Evolutionary conservation across 495 filamentous ascomycete genomes (phyloP).

Genomic region (Neurospora sublineolata): DNA sequence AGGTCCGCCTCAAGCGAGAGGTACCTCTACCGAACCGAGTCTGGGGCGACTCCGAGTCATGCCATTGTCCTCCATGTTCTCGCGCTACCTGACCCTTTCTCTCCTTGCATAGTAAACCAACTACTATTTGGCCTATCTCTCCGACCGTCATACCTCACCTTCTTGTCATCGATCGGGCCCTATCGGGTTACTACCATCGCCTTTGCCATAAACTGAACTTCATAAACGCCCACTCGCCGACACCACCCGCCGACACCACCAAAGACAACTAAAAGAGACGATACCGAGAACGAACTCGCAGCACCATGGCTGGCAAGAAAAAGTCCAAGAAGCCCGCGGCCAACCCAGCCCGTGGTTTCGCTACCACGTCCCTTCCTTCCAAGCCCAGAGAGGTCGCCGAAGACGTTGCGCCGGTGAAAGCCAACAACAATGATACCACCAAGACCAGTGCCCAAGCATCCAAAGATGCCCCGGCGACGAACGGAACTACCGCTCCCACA

Average conservation of each 20-base stretch:
- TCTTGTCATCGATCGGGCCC: background rate
- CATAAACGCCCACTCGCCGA: background rate
- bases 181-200: background rate
- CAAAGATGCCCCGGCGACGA: conserved; percentile 21
- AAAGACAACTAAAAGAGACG: background rate
- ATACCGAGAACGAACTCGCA: background rate
- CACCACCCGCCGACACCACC: background rate
- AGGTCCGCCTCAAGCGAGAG: background rate
- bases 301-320: conserved; percentile 65
- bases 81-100: background rate
- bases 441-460: conserved; percentile 24
- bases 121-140: background rate
- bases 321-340: conserved; percentile 76
- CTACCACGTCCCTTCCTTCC: conserved; percentile 70
- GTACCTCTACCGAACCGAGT: background rate
- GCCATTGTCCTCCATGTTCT: background rate
- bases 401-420: conserved; percentile 15
- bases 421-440: conserved; percentile 10
- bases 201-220: background rate
- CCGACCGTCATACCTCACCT: background rate
- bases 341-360: conserved; percentile 84
- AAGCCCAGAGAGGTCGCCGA: conserved; percentile 44
- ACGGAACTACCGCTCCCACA: conserved; percentile 16
- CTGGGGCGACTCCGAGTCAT: background rate
- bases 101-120: background rate